Base-by-base conservation (phyloP, 441 rosid species). In the Melastoma candidum region DNA sequence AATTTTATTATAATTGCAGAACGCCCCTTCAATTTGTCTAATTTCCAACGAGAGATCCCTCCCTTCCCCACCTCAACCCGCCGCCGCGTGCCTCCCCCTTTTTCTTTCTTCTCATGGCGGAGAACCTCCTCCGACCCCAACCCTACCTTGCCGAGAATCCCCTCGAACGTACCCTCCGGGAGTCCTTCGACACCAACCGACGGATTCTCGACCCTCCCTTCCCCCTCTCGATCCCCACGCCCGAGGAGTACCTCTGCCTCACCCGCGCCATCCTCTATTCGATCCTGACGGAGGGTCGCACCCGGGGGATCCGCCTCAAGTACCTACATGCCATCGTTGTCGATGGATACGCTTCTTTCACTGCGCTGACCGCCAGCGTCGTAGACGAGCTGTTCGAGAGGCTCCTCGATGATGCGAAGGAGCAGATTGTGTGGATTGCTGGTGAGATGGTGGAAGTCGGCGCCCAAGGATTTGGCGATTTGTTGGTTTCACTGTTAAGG, bases 271-370 rank as follows among this genome's bases (percentile, higher is more conserved):
- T 90, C 47, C 68, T 80, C 56, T 85, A 54, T 47, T 17, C 22
- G 27, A 56, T 83, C 53, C 62, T 90, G 51, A 69, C 74, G 51
- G 73, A 84, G 49, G 62, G 83, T 47, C 68, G 22, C 51, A 54
- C 56, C 32, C 71, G 77, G 49, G 74, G 68, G 63, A 69, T 56
- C 56, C 89, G 82, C 51, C 64, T 78, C 46, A 88, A 82, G 75
- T 74, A 80, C 59, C 49, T 85, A 11, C 95, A 88, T 53, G 87
- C 84, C 58, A 58, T 74, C 36, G 92, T 92, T 55, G 60, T 77
- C 54, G 97, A 85, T 61, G 95, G 95, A 57, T 92, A 85, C 65
- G 69, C 70, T 9, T 63, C 75, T 14, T 85, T 85, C 74, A 65
- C 73, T 26, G 64, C 67, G 66, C 70, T 85, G 47, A 68, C 77